Base-by-base conservation (phyloP, 176 grass and related monocot genomes). In the Phoenix roebelenii region DNA sequence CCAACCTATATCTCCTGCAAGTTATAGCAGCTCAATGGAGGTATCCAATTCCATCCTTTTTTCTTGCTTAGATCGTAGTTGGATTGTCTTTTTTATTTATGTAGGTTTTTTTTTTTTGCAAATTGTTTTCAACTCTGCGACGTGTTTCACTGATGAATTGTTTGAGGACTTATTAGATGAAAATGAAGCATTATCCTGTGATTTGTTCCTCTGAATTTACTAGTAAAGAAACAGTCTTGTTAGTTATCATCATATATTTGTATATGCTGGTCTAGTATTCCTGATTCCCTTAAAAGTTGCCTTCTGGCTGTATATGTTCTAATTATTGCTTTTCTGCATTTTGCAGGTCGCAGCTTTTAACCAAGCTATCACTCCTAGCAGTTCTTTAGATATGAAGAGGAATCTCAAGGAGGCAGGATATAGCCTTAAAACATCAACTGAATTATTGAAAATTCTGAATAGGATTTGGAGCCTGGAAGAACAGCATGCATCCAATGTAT, bases 391-490 rank as follows among this genome's bases (percentile, higher is more conserved):
- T 78, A 73, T 64, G 55, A 85, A 87, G 60, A 52, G 62, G 62
- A 98, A 66, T 77, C 75, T 73, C 65, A 63, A 76, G 69, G 88
- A 86, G 64, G 55, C 62, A 60, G 61, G 74, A 24, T 72, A 75
- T 76, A 77, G 76, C 50, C 77, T 89, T 22, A 98, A 83, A 83
- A 92, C 82, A 57, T 98, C 94, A 70, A 98, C 87, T 1, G 94
- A 98, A 50, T 64, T 98, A 61, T 62, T 98, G 63, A 98, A 89
- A 83, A 84, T 93, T 73, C 68, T 98, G 55, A 98, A 98, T 83
- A 81, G 88, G 25, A 98, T 98, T 69, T 98, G 94, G 94, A 91
- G 79, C 57, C 76, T 98, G 56, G 94, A 98, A 83, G 94, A 93
- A 78, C 94, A 98, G 62, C 88, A 98, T n/a, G 76, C 76, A 15